Percentiles rank a stretch among this genome's conserved stretches.
Evolutionary conservation across 2,329 filamentous ascomycete genomes (phyloP).

Genomic region (Calonectria pseudoturangicola): DNA sequence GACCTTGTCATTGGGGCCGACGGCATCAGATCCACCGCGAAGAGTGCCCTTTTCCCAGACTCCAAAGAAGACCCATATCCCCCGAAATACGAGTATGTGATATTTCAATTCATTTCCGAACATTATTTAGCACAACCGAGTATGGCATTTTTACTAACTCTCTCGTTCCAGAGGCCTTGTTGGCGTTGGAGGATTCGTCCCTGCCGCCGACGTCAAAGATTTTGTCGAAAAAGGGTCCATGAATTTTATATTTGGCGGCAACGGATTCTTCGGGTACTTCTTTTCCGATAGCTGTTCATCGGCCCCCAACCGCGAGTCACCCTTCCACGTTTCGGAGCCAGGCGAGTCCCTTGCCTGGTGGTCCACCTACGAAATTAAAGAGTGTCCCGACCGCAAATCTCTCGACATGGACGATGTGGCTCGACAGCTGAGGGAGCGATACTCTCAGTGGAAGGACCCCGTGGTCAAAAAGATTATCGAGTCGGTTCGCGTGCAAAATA

Average conservation of each 20-base stretch:
- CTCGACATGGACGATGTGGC: slow-evolving; percentile 33
- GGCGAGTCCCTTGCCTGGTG: slow-evolving; percentile 39
- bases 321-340: slow-evolving; percentile 38
- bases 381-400: slow-evolving; percentile 38
- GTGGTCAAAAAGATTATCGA: slow-evolving; percentile 34
- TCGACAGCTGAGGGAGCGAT: slow-evolving; percentile 31
- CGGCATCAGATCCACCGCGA: slow-evolving; percentile 48
- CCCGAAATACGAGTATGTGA: slow-evolving; percentile 51
- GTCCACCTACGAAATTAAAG: slow-evolving; percentile 40
- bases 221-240: slow-evolving; percentile 39
- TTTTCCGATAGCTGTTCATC: slow-evolving; percentile 36
- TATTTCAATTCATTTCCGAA: background rate
- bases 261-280: slow-evolving; percentile 38
- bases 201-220: slow-evolving; percentile 9
- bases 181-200: slow-evolving; percentile 39
- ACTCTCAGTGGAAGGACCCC: slow-evolving; percentile 36
- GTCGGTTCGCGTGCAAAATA: slow-evolving; percentile 26
- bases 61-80: slow-evolving; percentile 46
- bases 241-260: slow-evolving; percentile 39
- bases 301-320: slow-evolving; percentile 28
- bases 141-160: background rate
- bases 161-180: slow-evolving; percentile 32
- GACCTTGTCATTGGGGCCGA: slow-evolving; percentile 54
- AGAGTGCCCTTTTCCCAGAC: slow-evolving; percentile 50
- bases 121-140: background rate